Percentiles rank a stretch among this genome's conserved stretches.
These are phyloP conservation scores for Leptodermis oblonga DNA, from an alignment of 257 asterid species.

Conservation along the genomic window DNA sequence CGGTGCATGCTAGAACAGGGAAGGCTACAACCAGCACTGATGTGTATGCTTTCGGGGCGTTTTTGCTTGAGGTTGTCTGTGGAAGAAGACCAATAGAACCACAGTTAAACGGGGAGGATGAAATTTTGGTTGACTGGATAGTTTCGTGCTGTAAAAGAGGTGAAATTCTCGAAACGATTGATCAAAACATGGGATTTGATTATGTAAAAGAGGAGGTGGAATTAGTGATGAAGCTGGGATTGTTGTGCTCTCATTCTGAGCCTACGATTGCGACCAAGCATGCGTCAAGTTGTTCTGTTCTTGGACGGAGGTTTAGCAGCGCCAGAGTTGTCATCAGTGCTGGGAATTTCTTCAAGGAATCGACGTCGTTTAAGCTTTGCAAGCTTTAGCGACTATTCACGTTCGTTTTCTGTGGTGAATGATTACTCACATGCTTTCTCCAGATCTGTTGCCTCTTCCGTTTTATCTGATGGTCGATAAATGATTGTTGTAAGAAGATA, in stretches of 20 bases:
- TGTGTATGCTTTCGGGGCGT: slow-evolving; percentile 27
- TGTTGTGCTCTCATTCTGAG: slow-evolving; percentile 28
- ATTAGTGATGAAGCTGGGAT: slow-evolving; percentile 29
- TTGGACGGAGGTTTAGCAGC: slow-evolving; percentile 28
- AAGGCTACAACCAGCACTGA: slow-evolving; percentile 53
- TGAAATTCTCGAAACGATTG: slow-evolving; percentile 37
- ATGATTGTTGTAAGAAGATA: too few species aligned
- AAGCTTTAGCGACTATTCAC: slow-evolving; percentile 9
- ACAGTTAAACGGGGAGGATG: slow-evolving; percentile 17
- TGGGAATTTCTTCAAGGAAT: slow-evolving; percentile 17
- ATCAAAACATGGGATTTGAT: slow-evolving; percentile 34
- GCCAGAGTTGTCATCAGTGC: slow-evolving; percentile 15
- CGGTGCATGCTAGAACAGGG: background rate
- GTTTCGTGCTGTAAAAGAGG: slow-evolving; percentile 38
- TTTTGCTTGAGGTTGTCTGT: background rate
- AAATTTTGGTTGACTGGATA: slow-evolving; percentile 54
- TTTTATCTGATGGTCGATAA: slow-evolving; percentile 38
- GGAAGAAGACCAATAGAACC: background rate
- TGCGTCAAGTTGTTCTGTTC: slow-evolving; percentile 37
- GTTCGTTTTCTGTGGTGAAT: slow-evolving; percentile 23
- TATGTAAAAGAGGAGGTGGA: slow-evolving; percentile 36
- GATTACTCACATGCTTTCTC: too few species aligned
- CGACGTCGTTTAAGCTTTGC: background rate
- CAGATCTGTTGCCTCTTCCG: slow-evolving; percentile 22
- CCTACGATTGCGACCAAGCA: slow-evolving; percentile 41